Conservation (phyloP, 768 basidiomycete species). For the Trametes elegans region DNA sequence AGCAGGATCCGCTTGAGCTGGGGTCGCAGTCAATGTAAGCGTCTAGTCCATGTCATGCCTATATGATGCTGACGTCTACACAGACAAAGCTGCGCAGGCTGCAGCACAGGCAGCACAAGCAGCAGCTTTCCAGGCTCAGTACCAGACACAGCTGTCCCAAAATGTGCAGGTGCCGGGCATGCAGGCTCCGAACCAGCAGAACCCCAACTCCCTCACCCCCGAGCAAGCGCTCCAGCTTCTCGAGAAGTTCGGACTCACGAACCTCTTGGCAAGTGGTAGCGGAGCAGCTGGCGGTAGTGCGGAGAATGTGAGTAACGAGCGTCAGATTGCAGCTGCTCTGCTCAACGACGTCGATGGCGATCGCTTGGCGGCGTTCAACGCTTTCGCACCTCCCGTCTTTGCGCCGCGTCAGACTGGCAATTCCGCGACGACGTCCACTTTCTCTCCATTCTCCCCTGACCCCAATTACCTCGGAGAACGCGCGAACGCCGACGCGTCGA, state of each 20-base stretch:
- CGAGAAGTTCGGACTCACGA: constrained; percentile 31
- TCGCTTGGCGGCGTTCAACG: constrained; percentile 19
- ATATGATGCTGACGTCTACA: constrained; percentile 4
- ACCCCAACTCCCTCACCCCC: constrained; percentile 22
- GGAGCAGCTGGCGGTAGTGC: constrained; percentile 6
- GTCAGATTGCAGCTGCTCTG: constrained; percentile 21
- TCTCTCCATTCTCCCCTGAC: constrained; percentile 82
- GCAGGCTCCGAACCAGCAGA: constrained; percentile 10
- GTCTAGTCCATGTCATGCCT: background rate
- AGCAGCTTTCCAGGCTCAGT: constrained; percentile 54
- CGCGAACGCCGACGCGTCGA: constrained; percentile 36
- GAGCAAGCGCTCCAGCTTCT: constrained; percentile 35
- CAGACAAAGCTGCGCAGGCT: constrained; percentile 89
- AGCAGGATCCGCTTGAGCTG: constrained; percentile 89
- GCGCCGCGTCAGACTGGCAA: constrained; percentile 16
- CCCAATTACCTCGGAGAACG: constrained; percentile 46
- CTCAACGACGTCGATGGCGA: constrained; percentile 21
- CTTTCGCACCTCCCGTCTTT: constrained; percentile 21
- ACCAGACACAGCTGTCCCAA: constrained; percentile 23
- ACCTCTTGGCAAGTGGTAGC: constrained; percentile 22
- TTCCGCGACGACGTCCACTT: constrained; percentile 28
- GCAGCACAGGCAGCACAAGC: constrained; percentile 79
- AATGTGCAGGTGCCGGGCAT: background rate
- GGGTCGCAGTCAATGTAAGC: constrained; percentile 90
- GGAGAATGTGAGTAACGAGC: constrained; percentile 21